Base-by-base conservation (phyloP, 1,139 yeast genomes). In the Nakaseomyces delphensis region DNA sequence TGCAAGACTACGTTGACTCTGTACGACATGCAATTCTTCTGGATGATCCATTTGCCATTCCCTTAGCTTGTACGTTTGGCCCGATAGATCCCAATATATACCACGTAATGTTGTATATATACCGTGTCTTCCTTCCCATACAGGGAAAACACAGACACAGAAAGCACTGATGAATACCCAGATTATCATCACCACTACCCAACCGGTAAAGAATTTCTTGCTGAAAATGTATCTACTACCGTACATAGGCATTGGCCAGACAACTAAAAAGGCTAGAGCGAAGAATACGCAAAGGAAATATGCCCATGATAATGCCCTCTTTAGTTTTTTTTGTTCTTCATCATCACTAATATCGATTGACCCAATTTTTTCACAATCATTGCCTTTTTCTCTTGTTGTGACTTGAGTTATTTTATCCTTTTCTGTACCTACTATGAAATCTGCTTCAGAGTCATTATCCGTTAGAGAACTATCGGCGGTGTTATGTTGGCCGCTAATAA, bases 191-290 rank as follows among this genome's bases (percentile, higher is more conserved):
- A 84, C 89, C 41, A 71, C 74, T 43, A 84, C 72, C 94, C 94
- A 84, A 43, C 93, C 94, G 7, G 87, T 81, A 62, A 84, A 84
- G 64, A 83, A 83, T 43, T 60, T 63, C 62, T 73, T 77, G 42
- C 84, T 76, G 63, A 84, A 84, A 40, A 84, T 68, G 58, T 84
- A 84, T 1, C 73, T 69, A 1, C 79, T 59, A 32, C 94, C 95
- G 57, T 80, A 84, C 87, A 84, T 79, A 46, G 94, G 93, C 83
- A 84, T 80, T 54, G 95, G 95, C 86, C 89, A 83, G 35, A 83
- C 60, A 33, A 84, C 71, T 33, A 83, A 63, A 45, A 84, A 68
- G 44, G 79, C 70, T 14, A 83, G 51, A 3, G 85, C 76, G 50
- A 82, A 69, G 42, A 72, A 63, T 14, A 71, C 65, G 60, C 83